These are phyloP conservation scores for Auricularia sp. DNA, from an alignment of 768 basidiomycete genomes.

Conservation along the genomic window DNA sequence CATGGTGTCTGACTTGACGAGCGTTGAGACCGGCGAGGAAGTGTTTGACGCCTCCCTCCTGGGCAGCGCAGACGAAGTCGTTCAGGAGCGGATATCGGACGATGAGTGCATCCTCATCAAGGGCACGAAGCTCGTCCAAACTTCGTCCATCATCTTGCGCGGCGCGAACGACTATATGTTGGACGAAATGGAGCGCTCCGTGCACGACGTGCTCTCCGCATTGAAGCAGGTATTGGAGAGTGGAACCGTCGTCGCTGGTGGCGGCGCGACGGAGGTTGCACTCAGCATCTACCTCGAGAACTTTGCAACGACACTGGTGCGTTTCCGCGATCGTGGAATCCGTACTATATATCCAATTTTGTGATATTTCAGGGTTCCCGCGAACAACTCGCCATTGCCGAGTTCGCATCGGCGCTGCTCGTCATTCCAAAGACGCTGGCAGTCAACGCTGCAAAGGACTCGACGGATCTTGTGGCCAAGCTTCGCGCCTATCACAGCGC, in stretches of 20 bases:
- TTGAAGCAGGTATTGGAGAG: conserved; percentile 97
- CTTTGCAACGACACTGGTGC: conserved; percentile 92
- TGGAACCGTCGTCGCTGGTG: conserved; percentile 90
- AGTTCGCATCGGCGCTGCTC: conserved; percentile 86
- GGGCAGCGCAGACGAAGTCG: conserved; percentile 90
- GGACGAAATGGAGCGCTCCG: conserved; percentile 96
- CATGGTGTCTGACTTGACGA: conserved; percentile 83
- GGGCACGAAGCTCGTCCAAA: conserved; percentile 93
- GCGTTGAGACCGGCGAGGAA: conserved; percentile 88
- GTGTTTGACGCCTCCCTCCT: conserved; percentile 88
- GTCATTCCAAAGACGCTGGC: conserved; percentile 95
- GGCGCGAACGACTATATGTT: conserved; percentile 99
- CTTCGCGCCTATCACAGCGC: conserved; percentile 94
- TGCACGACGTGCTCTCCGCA: conserved; percentile 90
- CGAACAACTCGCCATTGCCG: conserved; percentile 98
- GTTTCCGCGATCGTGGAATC: conserved; percentile 17
- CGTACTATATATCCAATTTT: conserved; percentile 2
- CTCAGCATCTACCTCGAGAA: conserved; percentile 96
- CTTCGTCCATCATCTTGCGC: conserved; percentile 83
- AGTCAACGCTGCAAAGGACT: conserved; percentile 97
- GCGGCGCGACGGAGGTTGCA: conserved; percentile 94
- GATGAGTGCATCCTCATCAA: conserved; percentile 96
- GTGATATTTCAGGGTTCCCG: conserved; percentile 66
- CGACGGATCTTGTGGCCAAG: conserved; percentile 94
- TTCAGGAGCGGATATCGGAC: conserved; percentile 95